These are phyloP conservation scores for Lipomyces kockii DNA, from an alignment of 805 yeast species.

Conservation along the genomic window DNA sequence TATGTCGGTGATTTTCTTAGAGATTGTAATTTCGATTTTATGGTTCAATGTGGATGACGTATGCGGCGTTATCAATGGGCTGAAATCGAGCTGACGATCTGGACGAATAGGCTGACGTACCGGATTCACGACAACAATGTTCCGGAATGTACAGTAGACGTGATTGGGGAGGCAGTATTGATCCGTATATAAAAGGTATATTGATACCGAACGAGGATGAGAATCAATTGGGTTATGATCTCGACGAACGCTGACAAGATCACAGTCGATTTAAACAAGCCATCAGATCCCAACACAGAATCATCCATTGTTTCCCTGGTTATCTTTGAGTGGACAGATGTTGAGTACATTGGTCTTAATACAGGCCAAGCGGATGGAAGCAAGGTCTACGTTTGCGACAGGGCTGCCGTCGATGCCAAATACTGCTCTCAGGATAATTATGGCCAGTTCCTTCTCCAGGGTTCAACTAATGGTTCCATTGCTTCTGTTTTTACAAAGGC, in stretches of 20 bases:
- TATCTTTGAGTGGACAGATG: slow-evolving; percentile 83
- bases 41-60: neutral
- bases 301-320: slow-evolving; percentile 63
- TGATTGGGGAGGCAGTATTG: slow-evolving; percentile 83
- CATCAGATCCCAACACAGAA: neutral
- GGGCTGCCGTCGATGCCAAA: slow-evolving; percentile 58
- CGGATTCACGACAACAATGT: slow-evolving; percentile 68
- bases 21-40: neutral
- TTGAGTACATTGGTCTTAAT: slow-evolving; percentile 64
- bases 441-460: slow-evolving; percentile 65
- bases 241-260: slow-evolving; percentile 13
- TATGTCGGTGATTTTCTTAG: neutral
- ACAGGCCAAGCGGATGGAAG: slow-evolving; percentile 48
- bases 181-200: slow-evolving; percentile 64
- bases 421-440: slow-evolving; percentile 60
- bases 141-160: slow-evolving; percentile 86
- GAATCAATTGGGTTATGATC: slow-evolving; percentile 37
- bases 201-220: slow-evolving; percentile 44
- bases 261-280: neutral
- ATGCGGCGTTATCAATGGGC: neutral
- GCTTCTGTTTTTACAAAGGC: slow-evolving; percentile 31
- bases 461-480: slow-evolving; percentile 23
- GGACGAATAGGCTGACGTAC: slow-evolving; percentile 48
- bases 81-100: neutral
- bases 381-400: slow-evolving; percentile 71